These are phyloP conservation scores for Plasmodium cynomolgi DNA, from an alignment of 169 alveolate species.

Conservation along the genomic window DNA sequence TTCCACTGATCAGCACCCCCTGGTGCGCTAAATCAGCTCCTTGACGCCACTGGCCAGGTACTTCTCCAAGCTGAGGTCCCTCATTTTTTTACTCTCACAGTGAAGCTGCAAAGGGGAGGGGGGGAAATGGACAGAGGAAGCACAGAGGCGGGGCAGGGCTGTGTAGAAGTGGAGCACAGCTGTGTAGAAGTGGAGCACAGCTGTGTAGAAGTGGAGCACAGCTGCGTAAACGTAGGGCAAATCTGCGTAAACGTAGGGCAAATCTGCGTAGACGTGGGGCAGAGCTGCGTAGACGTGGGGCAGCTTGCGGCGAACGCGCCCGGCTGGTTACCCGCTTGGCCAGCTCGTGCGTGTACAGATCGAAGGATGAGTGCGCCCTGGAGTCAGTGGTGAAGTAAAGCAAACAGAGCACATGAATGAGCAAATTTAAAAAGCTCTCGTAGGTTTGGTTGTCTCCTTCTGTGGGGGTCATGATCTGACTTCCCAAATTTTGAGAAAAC, in stretches of 20 bases:
- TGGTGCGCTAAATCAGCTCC: conserved; percentile 13
- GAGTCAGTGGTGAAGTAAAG: conserved; percentile 59
- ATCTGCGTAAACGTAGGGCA: not conserved
- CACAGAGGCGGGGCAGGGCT: not conserved
- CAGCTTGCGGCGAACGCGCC: not conserved
- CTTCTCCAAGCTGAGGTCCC: conserved; percentile 14
- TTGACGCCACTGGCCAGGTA: not conserved
- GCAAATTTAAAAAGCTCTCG: conserved; percentile 37
- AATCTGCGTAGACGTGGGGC: no score
- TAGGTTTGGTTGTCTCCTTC: conserved; percentile 13
- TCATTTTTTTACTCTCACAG: conserved; percentile 59
- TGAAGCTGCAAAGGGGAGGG: conserved; percentile 25
- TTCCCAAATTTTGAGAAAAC: not conserved
- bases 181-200: not conserved
- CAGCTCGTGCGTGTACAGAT: conserved; percentile 35
- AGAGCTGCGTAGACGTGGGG: not conserved
- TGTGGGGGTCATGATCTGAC: not conserved
- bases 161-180: not conserved
- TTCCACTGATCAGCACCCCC: not conserved
- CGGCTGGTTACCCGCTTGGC: conserved; percentile 56
- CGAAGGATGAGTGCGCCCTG: conserved; percentile 55
- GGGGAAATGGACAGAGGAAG: not conserved
- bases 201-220: not conserved
- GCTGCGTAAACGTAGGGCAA: not conserved
- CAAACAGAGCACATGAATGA: conserved; percentile 37